A percentile compares a stretch with the other conserved stretches of the same genome.
phyloP scores from a whole-genome alignment of 805 yeast genomes.

The Spathaspora girioi region DNA sequence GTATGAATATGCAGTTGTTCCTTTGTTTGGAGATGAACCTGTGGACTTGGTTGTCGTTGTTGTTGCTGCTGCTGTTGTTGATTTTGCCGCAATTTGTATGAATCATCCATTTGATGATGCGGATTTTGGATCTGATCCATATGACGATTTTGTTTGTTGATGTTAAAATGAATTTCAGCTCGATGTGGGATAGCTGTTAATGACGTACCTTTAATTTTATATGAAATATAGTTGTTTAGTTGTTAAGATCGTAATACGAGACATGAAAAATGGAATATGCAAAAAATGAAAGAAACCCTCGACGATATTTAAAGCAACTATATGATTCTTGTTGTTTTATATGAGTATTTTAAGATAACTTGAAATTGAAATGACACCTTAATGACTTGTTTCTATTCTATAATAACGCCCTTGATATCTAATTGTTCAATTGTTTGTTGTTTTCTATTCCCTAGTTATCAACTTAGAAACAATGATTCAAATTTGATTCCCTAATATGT shows the following conservation, averaged over 20 bases:
- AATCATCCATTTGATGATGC: background rate
- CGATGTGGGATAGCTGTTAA: background rate
- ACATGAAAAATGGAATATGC: background rate
- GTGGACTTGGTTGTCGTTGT: background rate
- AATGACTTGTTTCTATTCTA: background rate
- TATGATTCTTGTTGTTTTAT: background rate
- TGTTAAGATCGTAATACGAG: background rate
- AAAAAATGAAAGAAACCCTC: background rate
- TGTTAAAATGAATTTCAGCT: background rate
- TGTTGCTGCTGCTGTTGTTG: slow-evolving; percentile 1
- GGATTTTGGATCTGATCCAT: slow-evolving; percentile 1
- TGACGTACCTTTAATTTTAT: background rate
- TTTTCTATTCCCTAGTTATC: background rate
- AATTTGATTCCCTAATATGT: background rate
- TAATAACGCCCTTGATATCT: background rate
- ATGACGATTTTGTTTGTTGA: background rate
- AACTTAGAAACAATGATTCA: background rate
- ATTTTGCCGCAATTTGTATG: background rate
- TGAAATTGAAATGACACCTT: no score
- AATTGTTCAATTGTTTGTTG: background rate
- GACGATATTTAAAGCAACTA: background rate
- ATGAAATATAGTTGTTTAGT: background rate
- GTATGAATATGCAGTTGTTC: slow-evolving; percentile 2
- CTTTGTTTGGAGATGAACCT: background rate
- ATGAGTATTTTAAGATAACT: background rate